Evolutionary conservation across 2,329 filamentous ascomycete genomes (phyloP), one percentile per base, ranked within the genome.

Genomic region (Epicoccum sorghinum): DNA sequence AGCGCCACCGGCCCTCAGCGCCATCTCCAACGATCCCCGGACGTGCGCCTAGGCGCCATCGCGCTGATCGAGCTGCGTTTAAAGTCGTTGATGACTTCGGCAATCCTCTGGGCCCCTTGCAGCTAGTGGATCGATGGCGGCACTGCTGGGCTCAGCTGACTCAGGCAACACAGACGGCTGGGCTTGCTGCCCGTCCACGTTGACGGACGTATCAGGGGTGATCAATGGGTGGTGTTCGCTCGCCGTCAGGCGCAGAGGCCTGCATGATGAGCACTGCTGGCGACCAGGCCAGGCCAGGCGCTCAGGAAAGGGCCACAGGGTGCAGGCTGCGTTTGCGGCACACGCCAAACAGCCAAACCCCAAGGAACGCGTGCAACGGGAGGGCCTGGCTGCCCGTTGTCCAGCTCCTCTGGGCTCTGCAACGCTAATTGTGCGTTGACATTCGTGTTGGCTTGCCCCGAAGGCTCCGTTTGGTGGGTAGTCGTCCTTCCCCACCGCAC

Each of bases 51-150:
- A 60, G 33, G 40, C 50, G 44, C 57, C 57, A 38, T 66, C 55
- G 48, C 60, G 59, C 22, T 56, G 12, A 33, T 64, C 52, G 33
- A 70, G 59, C 32, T 64, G 49, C 63, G 64, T 52, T 64, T 64
- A 49, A 70, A 60, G 55, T 62, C 54, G 53, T 61, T 64, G 48
- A 72, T 68, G 55, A 66, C 68, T 48, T 58, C 54, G 32, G 61
- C 57, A 30, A 66, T 62, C 42, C 30, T 62, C 25, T 48, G 47
- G 12, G 62, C 62, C 59, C 46, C 58, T 49, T 42, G 59, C 55
- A 47, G 66, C 55, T 42, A 67, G 59, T 29, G 61, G 50, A 48
- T 65, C 58, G 44, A 54, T 30, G 9, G 35, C 49, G 32, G 35
- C 49, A 32, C 9, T 7, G 23, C 24, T 38, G 48, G 23, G 3